Percentiles rank a stretch among this genome's conserved stretches.
phyloP scores from a whole-genome alignment of 331 rosid species.

The Ulmus americana region DNA sequence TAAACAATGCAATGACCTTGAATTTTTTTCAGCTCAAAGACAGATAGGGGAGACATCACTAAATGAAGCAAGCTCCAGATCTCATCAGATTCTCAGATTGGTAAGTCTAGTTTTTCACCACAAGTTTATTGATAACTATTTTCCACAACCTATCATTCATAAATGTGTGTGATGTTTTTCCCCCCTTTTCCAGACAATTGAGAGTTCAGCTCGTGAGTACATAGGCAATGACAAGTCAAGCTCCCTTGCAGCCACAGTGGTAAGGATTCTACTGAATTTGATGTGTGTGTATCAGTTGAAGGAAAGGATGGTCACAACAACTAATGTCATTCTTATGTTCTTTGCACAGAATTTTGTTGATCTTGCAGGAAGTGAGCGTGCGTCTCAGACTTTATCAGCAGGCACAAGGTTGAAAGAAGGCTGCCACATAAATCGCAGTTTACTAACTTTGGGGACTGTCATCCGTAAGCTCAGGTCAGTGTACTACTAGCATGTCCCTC shows the following conservation, averaged over 20 bases:
- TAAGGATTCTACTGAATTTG: slow-evolving; percentile 27
- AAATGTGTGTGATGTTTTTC: not conserved
- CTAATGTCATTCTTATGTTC: slow-evolving; percentile 10
- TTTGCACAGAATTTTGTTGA: slow-evolving; percentile 76
- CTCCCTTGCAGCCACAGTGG: slow-evolving; percentile 87
- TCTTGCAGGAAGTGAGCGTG: slow-evolving; percentile 98
- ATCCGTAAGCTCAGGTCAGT: slow-evolving; percentile 95
- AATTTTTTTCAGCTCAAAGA: slow-evolving; percentile 67
- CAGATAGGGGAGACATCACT: slow-evolving; percentile 94
- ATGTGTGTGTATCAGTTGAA: not conserved
- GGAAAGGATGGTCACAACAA: slow-evolving; percentile 12
- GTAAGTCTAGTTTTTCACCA: slow-evolving; percentile 33
- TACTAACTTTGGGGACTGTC: slow-evolving; percentile 92
- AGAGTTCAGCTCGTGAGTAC: slow-evolving; percentile 88
- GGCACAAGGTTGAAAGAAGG: slow-evolving; percentile 96
- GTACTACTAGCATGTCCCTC: slow-evolving; percentile 11
- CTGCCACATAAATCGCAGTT: slow-evolving; percentile 97
- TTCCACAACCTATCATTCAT: slow-evolving; percentile 23
- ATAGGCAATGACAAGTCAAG: slow-evolving; percentile 83
- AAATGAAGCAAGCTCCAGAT: slow-evolving; percentile 97
- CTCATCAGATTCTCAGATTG: slow-evolving; percentile 96
- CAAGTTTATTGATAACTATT: slow-evolving; percentile 9
- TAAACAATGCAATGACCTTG: slow-evolving; percentile 3
- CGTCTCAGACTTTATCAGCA: slow-evolving; percentile 87
- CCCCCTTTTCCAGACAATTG: slow-evolving; percentile 55